Evolutionary conservation across 169 alveolate species (phyloP).

Genomic region (Hepatocystis sp.): DNA sequence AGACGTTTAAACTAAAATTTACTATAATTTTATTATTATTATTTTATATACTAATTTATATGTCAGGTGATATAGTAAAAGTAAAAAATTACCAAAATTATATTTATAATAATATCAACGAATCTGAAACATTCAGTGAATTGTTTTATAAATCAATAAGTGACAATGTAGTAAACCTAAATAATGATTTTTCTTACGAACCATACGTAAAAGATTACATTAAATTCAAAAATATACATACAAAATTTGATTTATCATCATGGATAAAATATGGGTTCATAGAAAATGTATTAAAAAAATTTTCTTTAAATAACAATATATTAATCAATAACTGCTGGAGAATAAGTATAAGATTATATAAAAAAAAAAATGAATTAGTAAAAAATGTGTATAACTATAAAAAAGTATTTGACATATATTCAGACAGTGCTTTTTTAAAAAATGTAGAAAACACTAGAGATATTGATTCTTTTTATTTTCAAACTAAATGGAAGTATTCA

Average conservation of each 20-base stretch:
- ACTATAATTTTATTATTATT: slow-evolving; percentile 73
- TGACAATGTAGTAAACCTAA: slow-evolving; percentile 44
- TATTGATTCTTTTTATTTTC: slow-evolving; percentile 29
- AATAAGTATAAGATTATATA: slow-evolving; percentile 70
- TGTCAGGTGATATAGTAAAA: slow-evolving; percentile 67
- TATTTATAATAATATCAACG: slow-evolving; percentile 29
- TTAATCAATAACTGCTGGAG: slow-evolving; percentile 73
- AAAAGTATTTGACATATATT: slow-evolving; percentile 60
- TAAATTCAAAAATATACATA: slow-evolving; percentile 13
- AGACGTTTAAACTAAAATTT: slow-evolving; percentile 76
- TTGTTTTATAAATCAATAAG: slow-evolving; percentile 16
- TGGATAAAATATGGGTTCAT: slow-evolving; percentile 43
- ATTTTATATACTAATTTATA: slow-evolving; percentile 76
- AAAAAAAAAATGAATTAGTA: slow-evolving; percentile 24
- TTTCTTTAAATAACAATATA: slow-evolving; percentile 44
- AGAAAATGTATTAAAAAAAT: slow-evolving; percentile 23
- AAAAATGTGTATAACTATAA: slow-evolving; percentile 40
- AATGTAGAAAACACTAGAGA: slow-evolving; percentile 33
- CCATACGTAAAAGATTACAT: slow-evolving; percentile 59
- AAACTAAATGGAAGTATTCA: slow-evolving; percentile 27
- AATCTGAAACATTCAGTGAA: slow-evolving; percentile 36
- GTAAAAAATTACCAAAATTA: slow-evolving; percentile 53
- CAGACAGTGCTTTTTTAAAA: slow-evolving; percentile 59
- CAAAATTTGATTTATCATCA: slow-evolving; percentile 36
- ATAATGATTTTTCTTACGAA: slow-evolving; percentile 63